A percentile compares a stretch with the other conserved stretches of the same genome.
These are phyloP conservation scores for Clavaria fumosa DNA, from an alignment of 768 basidiomycete species.

Conservation along the genomic window DNA sequence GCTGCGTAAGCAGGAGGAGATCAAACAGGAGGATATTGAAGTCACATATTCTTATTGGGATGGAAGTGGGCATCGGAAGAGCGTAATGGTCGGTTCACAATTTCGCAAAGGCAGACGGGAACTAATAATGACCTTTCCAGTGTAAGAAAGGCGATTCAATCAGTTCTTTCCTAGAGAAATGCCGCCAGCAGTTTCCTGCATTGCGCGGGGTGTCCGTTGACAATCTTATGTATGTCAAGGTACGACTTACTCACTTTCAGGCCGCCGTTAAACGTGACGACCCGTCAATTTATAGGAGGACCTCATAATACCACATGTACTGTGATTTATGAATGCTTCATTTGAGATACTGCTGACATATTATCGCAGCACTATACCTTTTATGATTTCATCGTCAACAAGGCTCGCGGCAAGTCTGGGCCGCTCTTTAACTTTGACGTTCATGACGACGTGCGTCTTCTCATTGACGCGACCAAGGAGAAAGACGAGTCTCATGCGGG, in stretches of 20 bases:
- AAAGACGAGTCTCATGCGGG: slow-evolving; percentile 99
- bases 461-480: slow-evolving; percentile 89
- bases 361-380: slow-evolving; percentile 82
- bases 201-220: slow-evolving; percentile 81
- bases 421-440: slow-evolving; percentile 98
- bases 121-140: slow-evolving; percentile 25
- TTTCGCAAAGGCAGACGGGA: background rate
- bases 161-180: slow-evolving; percentile 79
- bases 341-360: slow-evolving; percentile 1
- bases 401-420: slow-evolving; percentile 94
- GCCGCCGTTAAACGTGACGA: too few relatives aligned
- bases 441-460: slow-evolving; percentile 90
- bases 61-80: slow-evolving; percentile 91
- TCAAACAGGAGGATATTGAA: slow-evolving; percentile 65
- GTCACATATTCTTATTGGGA: slow-evolving; percentile 98
- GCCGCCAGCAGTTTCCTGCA: slow-evolving; percentile 85
- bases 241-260: too few relatives aligned
- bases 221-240: slow-evolving; percentile 98
- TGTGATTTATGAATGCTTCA: slow-evolving; percentile 13
- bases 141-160: slow-evolving; percentile 96
- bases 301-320: slow-evolving; percentile 88
- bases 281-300: slow-evolving; percentile 64
- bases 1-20: slow-evolving; percentile 55
- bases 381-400: slow-evolving; percentile 97
- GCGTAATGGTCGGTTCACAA: slow-evolving; percentile 51